These are phyloP conservation scores for Nemania serpens DNA, from an alignment of 2,329 filamentous ascomycete species.

Conservation along the genomic window DNA sequence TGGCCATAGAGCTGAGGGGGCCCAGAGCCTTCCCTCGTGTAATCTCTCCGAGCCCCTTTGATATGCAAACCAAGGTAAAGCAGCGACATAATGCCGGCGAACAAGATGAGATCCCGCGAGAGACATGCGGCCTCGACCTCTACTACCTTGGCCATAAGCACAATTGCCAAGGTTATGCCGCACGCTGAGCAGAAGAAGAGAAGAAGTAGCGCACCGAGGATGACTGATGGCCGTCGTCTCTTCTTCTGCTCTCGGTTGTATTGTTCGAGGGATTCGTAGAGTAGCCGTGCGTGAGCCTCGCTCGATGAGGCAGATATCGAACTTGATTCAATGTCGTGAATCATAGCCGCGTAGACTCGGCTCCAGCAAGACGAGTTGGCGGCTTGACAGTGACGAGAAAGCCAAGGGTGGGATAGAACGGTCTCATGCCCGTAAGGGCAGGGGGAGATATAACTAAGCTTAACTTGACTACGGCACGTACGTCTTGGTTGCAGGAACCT, in stretches of 20 bases:
- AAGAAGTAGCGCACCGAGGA: slow-evolving; percentile 37
- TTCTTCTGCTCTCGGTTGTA: slow-evolving; percentile 31
- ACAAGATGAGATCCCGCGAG: slow-evolving; percentile 40
- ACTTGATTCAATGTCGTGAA: slow-evolving; percentile 21
- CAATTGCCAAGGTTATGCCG: slow-evolving; percentile 38
- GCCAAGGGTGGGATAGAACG: neutral
- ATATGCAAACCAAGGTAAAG: slow-evolving; percentile 41
- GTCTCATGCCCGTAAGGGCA: neutral
- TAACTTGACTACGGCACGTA: neutral
- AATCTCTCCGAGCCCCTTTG: slow-evolving; percentile 35
- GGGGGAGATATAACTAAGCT: neutral
- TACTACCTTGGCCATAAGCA: slow-evolving; percentile 30
- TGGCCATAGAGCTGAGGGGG: slow-evolving; percentile 39
- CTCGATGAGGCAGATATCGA: slow-evolving; percentile 19
- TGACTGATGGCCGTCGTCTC: slow-evolving; percentile 33
- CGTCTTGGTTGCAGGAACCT: neutral
- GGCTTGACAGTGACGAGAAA: neutral
- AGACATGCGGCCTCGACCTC: slow-evolving; percentile 35
- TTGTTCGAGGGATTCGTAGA: slow-evolving; percentile 36
- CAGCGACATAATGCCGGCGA: slow-evolving; percentile 35
- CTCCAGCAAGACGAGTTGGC: slow-evolving; percentile 24
- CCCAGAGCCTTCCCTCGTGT: slow-evolving; percentile 28
- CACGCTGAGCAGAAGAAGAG: slow-evolving; percentile 39
- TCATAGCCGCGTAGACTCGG: slow-evolving; percentile 11
- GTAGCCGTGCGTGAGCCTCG: slow-evolving; percentile 29